Evolutionary conservation across 495 filamentous ascomycete genomes (phyloP).

Genomic region (Lichina pygmaea): DNA sequence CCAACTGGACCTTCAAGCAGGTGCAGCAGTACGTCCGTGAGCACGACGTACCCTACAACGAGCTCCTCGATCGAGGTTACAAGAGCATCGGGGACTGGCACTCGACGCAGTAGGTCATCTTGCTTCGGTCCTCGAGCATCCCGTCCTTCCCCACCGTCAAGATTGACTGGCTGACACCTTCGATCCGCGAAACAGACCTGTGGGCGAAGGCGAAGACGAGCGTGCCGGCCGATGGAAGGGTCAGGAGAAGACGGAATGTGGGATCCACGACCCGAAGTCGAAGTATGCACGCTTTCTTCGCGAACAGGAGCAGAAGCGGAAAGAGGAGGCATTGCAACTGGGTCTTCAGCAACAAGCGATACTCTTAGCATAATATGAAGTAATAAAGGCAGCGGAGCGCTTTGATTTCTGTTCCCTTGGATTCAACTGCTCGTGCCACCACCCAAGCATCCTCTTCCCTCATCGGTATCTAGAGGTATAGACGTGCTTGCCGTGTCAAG

Average conservation of each 20-base stretch:
- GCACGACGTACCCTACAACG: slow-evolving; percentile 82
- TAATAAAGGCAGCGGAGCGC: no score
- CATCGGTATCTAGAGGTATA: no score
- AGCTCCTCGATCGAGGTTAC: slow-evolving; percentile 70
- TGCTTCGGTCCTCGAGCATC: background rate
- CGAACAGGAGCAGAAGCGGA: slow-evolving; percentile 43
- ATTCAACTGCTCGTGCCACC: no score
- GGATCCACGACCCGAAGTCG: slow-evolving; percentile 89
- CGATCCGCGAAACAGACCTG: slow-evolving; percentile 21
- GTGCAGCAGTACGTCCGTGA: slow-evolving; percentile 67
- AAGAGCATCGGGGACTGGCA: slow-evolving; percentile 97
- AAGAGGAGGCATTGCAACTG: slow-evolving; percentile 26
- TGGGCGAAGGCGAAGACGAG: slow-evolving; percentile 80
- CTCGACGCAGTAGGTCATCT: slow-evolving; percentile 31
- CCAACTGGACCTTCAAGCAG: slow-evolving; percentile 81
- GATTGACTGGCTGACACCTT: slow-evolving; percentile 2
- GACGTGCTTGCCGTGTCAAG: no score
- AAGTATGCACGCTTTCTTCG: slow-evolving; percentile 67
- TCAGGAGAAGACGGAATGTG: slow-evolving; percentile 81
- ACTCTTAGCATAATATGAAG: no score
- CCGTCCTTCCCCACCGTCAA: background rate
- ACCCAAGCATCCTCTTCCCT: no score
- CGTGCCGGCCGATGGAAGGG: slow-evolving; percentile 95
- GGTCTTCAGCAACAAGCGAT: background rate
- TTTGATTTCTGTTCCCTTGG: no score